These are phyloP conservation scores for Vicia sativa DNA, from an alignment of 306 rosid genomes.

Conservation along the genomic window DNA sequence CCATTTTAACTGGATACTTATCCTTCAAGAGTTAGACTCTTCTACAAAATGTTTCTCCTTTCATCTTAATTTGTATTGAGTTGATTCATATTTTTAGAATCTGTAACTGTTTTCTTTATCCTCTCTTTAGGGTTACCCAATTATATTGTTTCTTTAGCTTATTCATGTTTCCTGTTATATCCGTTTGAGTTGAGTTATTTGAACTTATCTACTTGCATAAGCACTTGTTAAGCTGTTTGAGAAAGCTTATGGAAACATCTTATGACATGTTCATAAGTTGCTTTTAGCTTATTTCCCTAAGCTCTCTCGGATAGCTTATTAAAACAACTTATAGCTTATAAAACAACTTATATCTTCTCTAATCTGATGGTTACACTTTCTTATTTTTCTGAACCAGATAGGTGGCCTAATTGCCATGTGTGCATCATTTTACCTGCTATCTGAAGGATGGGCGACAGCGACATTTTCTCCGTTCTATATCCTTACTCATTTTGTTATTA, in stretches of 20 bases:
- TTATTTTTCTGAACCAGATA: conserved; percentile 66
- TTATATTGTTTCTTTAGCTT: conserved; percentile 13
- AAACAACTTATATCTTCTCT: conserved; percentile 17
- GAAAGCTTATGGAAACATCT: not conserved
- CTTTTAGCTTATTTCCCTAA: not conserved
- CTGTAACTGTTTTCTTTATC: conserved; percentile 7
- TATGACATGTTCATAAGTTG: not conserved
- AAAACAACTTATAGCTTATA: not conserved
- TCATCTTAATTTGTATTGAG: conserved; percentile 2
- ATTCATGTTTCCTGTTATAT: conserved; percentile 18
- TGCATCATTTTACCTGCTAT: conserved; percentile 80
- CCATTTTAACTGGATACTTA: conserved; percentile 14
- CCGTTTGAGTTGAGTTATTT: not conserved
- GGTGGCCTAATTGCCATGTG: conserved; percentile 95
- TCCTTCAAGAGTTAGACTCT: conserved; percentile 10
- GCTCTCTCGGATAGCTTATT: not conserved
- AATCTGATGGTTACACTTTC: conserved; percentile 35
- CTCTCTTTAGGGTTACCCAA: not conserved
- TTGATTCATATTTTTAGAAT: conserved; percentile 10
- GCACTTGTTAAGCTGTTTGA: not conserved
- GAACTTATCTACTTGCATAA: not conserved
- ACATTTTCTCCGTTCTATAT: conserved; percentile 90
- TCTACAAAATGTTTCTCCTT: conserved; percentile 22
- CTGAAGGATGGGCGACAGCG: conserved; percentile 95
- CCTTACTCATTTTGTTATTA: conserved; percentile 49